phyloP scores from a whole-genome alignment of 139 green algal genomes.

The Pleodorina starrii region DNA sequence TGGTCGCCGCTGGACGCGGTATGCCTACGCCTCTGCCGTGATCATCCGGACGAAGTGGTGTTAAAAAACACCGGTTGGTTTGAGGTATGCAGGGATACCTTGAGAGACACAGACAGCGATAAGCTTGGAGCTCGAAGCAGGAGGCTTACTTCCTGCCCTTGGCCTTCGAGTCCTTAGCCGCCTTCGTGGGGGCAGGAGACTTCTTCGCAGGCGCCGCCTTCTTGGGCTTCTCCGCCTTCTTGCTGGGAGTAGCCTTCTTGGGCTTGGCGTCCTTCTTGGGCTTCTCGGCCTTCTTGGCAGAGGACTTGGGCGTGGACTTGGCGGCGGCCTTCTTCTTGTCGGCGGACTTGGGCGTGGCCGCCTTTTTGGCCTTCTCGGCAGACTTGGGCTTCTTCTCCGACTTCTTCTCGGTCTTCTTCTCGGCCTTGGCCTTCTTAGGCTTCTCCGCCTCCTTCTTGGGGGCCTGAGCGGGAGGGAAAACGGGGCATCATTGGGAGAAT shows the following conservation, averaged over 20 bases:
- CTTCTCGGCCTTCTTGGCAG: conserved; percentile 51
- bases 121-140: too few species aligned
- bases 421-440: conserved; percentile 50
- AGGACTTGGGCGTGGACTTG: neutral
- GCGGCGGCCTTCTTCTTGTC: conserved; percentile 52
- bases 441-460: conserved; percentile 58
- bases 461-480: neutral
- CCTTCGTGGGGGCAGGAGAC: conserved; percentile 11
- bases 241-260: conserved; percentile 45
- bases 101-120: neutral
- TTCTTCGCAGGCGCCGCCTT: conserved; percentile 53
- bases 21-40: too few species aligned
- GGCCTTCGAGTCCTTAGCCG: conserved; percentile 36
- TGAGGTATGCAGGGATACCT: neutral
- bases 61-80: conserved; percentile 61
- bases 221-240: neutral
- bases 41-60: too few species aligned
- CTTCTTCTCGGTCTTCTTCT: conserved; percentile 53
- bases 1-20: too few species aligned
- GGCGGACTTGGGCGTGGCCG: conserved; percentile 35
- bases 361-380: conserved; percentile 56
- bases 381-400: conserved; percentile 40
- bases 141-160: conserved; percentile 38
- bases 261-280: conserved; percentile 50
- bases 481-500: too few species aligned